Conservation (phyloP, 2,329 filamentous ascomycete genomes). For the Phyllosticta citrichinensis region DNA sequence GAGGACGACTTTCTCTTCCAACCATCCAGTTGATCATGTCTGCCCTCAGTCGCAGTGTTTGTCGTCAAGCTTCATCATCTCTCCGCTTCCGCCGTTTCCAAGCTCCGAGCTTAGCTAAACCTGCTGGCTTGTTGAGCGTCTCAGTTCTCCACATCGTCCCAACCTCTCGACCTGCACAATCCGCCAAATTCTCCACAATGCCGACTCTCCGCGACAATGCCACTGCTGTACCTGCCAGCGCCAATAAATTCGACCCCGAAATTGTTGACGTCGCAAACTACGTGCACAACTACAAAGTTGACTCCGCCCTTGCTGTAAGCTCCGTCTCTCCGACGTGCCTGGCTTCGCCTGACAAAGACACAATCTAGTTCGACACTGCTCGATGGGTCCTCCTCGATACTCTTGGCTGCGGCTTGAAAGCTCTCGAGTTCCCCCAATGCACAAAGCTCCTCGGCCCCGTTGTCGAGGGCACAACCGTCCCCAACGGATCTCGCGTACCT, state of each 20-base stretch:
- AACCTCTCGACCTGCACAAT: neutral
- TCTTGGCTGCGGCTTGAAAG: slow-evolving; percentile 91
- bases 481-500: slow-evolving; percentile 82
- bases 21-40: slow-evolving; percentile 22
- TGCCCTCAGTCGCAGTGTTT: slow-evolving; percentile 33
- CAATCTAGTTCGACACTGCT: slow-evolving; percentile 74
- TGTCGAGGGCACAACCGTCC: slow-evolving; percentile 81
- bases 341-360: slow-evolving; percentile 13
- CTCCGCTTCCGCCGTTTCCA: slow-evolving; percentile 27
- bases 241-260: slow-evolving; percentile 69
- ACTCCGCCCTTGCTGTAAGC: slow-evolving; percentile 86
- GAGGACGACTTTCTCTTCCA: neutral
- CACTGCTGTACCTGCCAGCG: slow-evolving; percentile 17
- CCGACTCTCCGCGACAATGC: slow-evolving; percentile 8
- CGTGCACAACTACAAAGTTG: slow-evolving; percentile 82
- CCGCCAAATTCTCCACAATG: slow-evolving; percentile 8
- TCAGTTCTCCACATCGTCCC: neutral
- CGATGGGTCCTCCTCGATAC: slow-evolving; percentile 96
- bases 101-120: slow-evolving; percentile 12
- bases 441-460: slow-evolving; percentile 86
- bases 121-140: neutral
- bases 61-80: slow-evolving; percentile 28
- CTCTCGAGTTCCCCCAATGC: slow-evolving; percentile 91
- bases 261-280: slow-evolving; percentile 93
- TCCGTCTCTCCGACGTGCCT: neutral